Base-by-base conservation (phyloP, 805 yeast species). In the Lipomyces japonicus region DNA sequence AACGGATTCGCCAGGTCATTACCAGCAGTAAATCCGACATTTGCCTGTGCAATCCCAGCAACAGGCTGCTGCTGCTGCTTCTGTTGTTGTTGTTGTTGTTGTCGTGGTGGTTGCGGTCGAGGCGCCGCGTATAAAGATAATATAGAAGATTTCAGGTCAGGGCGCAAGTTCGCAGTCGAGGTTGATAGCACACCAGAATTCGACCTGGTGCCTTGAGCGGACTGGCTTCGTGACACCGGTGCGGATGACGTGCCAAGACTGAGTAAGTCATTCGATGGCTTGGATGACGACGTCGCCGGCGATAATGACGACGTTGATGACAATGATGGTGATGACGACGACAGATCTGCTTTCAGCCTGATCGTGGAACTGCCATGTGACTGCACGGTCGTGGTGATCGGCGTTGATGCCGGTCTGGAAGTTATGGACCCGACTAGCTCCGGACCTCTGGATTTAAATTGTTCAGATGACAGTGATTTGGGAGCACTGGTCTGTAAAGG, bases 121-220 rank as follows among this genome's bases (percentile, higher is more conserved):
- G 86, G 77, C 1, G 95, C 79, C 22, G 74, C 68, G 66, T 93
- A 93, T 46, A 93, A 75, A 22, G 97, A 88, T 51, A 93, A 70
- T 52, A 93, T 93, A 1, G 96, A 87, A 69, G 87, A 87, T 65
- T 93, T 93, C 67, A 93, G 75, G 63, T 91, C 97, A 2, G 93
- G 91, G 63, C 96, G 76, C 30, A 75, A 50, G 14, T 44, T 51
- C 14, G 57, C 47, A 7, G 61, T 42, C 32, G 66, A 53, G 37
- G 59, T 35, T 37, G 28, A 4, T 14, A 19, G 3, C 18, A 50
- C 44, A 4, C 51, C 30, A 9, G 57, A 51, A 25, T 42, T 39
- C 19, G 9, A 14, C 19, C 3, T 19, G 5, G 46, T 24, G 25
- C 55, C 46, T n/a, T n/a, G n/a, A 9, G 52, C 57, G 5, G 58